Percentiles rank a stretch among this genome's conserved stretches.
These are phyloP conservation scores for Emericellopsis cladophorae DNA, from an alignment of 2,329 filamentous ascomycete genomes.

Conservation along the genomic window DNA sequence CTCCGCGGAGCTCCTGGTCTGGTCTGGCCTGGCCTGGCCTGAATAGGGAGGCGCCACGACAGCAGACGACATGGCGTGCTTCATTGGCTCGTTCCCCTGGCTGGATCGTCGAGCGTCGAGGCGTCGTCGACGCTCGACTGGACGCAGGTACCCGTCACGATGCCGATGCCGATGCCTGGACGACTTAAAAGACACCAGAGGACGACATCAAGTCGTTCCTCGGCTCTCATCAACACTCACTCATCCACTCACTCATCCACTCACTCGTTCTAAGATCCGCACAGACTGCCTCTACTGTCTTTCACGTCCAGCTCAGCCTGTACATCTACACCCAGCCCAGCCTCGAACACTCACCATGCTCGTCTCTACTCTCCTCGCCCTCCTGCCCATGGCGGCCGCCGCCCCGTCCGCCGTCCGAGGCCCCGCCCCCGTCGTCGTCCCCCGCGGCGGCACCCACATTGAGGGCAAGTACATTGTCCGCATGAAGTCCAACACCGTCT, in stretches of 20 bases:
- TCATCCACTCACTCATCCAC: too few species aligned
- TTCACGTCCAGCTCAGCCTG: neutral
- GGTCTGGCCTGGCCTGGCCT: too few species aligned
- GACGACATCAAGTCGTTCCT: too few species aligned
- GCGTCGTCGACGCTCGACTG: too few species aligned
- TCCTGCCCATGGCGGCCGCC: constrained; percentile 17
- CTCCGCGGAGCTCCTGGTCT: neutral
- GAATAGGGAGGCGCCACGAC: too few species aligned
- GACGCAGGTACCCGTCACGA: too few species aligned
- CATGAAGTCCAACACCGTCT: constrained; percentile 7
- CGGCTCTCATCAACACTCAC: too few species aligned
- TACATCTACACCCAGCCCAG: neutral
- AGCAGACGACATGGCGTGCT: too few species aligned
- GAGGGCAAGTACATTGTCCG: constrained; percentile 14
- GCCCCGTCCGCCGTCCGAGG: constrained; percentile 7
- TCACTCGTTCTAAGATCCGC: neutral
- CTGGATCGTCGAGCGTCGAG: too few species aligned
- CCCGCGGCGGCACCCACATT: constrained; percentile 6
- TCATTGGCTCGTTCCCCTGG: too few species aligned
- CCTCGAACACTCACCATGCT: constrained; percentile 13
- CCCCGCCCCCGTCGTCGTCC: constrained; percentile 2
- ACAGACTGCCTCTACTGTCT: neutral
- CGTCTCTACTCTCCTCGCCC: constrained; percentile 16
- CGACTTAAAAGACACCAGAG: too few species aligned
- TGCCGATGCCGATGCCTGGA: too few species aligned